Evolutionary conservation across 192 early-diverging fungal species (phyloP), one percentile per base, ranked within the genome.

Genomic region (Coemansia javaensis): DNA sequence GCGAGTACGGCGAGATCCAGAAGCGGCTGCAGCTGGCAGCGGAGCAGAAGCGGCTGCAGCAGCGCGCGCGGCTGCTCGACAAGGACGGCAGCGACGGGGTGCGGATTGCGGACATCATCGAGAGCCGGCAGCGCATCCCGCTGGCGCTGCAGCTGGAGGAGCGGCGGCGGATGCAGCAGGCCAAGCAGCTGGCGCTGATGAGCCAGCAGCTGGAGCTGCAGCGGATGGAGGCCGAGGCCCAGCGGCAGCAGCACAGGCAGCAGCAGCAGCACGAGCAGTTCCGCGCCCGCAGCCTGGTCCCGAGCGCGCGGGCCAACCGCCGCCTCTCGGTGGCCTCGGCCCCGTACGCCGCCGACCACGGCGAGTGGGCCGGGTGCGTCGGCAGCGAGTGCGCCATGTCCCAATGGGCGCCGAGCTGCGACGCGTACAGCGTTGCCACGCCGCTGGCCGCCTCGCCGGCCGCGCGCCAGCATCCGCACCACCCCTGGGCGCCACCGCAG

Each of bases 151-250:
- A 74, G 39, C 33, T 74, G 14, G 62, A 74, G 18, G 63, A 74
- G 31, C 39, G 48, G 17, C 57, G 63, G 17, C 54, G 38, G 11
- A 40, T 74, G 61, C 70, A 74, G 39, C 13, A 49, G 14, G 70
- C 70, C 17, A 74, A 74, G 59, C 70, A 65, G 42, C 63, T 62
- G n/a, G 58, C 51, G 13, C 18, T 66, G 23, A 16, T 74, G 33
- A 56, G 52, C 46, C 70, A 74, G 35, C 63, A 74, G 46, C 46
- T 66, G 4, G 59, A 58, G 47, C 58, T 62, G 20, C 70, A 66
- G 47, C 52, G 52, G 13, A 47, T 35, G 30, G 54, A 74, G 30
- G 15, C 58, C 33, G 59, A 74, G 32, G 16, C 53, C 20, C 50
- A 66, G 32, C 47, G 53, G 18, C 31, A 37, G 7, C 35, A 54